Conservation (phyloP, 2,329 filamentous ascomycete species). For the Bertia moriformis region DNA sequence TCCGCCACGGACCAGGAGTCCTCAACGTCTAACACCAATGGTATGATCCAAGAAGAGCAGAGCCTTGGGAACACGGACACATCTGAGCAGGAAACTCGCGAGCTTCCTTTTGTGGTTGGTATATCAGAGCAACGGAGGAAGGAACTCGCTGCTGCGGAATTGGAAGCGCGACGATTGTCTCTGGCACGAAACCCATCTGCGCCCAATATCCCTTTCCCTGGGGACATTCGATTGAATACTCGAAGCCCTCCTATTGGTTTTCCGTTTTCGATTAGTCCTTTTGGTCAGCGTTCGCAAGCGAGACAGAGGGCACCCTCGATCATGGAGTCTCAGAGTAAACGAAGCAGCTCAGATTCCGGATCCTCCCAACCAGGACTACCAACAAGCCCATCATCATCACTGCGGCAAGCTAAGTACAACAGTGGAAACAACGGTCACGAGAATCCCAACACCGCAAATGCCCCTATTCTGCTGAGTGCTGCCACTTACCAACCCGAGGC, state of each 20-base stretch:
- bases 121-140: constrained; percentile 18
- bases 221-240: constrained; percentile 25
- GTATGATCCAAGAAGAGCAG: not conserved
- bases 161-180: constrained; percentile 45
- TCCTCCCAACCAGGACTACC: constrained; percentile 20
- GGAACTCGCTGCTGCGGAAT: constrained; percentile 35
- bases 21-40: not conserved
- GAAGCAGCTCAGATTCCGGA: not conserved
- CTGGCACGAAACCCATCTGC: constrained; percentile 45
- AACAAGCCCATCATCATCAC: constrained; percentile 28
- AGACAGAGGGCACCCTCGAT: constrained; percentile 1
- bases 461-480: not conserved
- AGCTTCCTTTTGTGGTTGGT: too few species aligned
- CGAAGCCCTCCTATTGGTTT: constrained; percentile 16
- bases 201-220: constrained; percentile 43
- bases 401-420: not conserved
- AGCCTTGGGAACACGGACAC: not conserved
- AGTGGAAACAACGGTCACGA: not conserved
- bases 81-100: not conserved
- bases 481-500: not conserved
- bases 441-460: constrained; percentile 36
- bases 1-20: too few species aligned
- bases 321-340: not conserved
- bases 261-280: not conserved
- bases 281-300: not conserved